phyloP scores from a whole-genome alignment of 768 basidiomycete species.

The Kwoniella pini region DNA sequence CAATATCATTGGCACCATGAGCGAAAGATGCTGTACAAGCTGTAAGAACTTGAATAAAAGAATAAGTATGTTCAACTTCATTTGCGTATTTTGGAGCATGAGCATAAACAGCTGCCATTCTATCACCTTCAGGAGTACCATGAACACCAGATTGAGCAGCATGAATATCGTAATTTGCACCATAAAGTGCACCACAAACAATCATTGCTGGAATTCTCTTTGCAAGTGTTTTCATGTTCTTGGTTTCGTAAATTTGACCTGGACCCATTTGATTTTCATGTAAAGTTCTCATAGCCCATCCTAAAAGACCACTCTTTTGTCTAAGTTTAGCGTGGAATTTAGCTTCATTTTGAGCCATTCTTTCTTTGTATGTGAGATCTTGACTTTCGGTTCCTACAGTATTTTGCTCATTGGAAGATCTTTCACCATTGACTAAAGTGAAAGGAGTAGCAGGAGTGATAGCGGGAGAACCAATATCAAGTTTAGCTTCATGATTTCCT shows the following conservation, averaged over 20 bases:
- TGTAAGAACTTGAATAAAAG: conserved; percentile 57
- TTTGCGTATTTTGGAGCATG: conserved; percentile 55
- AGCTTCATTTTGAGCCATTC: conserved; percentile 28
- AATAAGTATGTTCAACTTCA: conserved; percentile 57
- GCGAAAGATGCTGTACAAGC: conserved; percentile 58
- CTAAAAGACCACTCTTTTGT: conserved; percentile 51
- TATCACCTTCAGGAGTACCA: conserved; percentile 49
- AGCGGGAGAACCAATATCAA: conserved; percentile 1
- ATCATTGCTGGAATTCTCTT: conserved; percentile 40
- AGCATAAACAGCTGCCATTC: conserved; percentile 53
- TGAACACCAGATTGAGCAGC: conserved; percentile 47
- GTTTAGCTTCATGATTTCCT: background rate
- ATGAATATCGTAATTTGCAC: conserved; percentile 52
- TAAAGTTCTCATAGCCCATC: conserved; percentile 53
- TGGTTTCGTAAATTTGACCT: conserved; percentile 43
- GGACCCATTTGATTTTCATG: conserved; percentile 53
- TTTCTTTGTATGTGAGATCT: conserved; percentile 24
- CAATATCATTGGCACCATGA: conserved; percentile 57
- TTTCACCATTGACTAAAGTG: conserved; percentile 5
- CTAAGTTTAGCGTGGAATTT: conserved; percentile 46
- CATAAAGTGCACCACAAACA: conserved; percentile 31
- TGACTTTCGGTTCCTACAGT: background rate
- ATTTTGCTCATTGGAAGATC: conserved; percentile 2
- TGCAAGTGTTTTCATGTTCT: conserved; percentile 42
- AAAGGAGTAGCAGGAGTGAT: conserved; percentile 12